A percentile compares a stretch with the other conserved stretches of the same genome.
phyloP scores from a whole-genome alignment of 495 filamentous ascomycete species.

The Penicillium riverlandense region DNA sequence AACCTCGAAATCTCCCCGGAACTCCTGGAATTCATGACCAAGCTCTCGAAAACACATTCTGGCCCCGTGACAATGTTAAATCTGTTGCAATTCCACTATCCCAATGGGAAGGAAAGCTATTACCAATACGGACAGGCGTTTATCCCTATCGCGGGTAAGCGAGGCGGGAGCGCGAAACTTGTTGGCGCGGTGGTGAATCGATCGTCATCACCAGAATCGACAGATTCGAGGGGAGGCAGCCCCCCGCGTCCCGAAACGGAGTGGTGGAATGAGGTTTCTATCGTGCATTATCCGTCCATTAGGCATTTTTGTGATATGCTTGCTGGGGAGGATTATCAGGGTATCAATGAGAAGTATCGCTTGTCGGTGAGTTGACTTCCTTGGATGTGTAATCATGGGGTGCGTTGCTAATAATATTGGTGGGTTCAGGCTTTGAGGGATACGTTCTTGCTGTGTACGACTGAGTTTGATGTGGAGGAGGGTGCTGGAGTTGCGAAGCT shows the following conservation, averaged over 20 bases:
- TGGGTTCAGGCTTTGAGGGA: conserved; percentile 42
- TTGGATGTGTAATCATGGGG: neutral
- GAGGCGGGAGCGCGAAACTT: conserved; percentile 55
- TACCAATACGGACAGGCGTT: conserved; percentile 54
- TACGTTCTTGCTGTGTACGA: conserved; percentile 57
- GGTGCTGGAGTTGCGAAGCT: too few relatives aligned
- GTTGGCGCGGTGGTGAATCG: conserved; percentile 49
- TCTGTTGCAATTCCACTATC: conserved; percentile 51
- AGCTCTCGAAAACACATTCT: conserved; percentile 15
- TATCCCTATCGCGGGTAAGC: conserved; percentile 41
- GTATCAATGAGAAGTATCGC: conserved; percentile 48
- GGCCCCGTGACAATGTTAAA: conserved; percentile 63
- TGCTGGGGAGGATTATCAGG: conserved; percentile 56
- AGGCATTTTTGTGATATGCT: conserved; percentile 59
- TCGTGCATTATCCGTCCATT: conserved; percentile 61
- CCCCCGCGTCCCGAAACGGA: conserved; percentile 14
- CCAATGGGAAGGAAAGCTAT: conserved; percentile 45
- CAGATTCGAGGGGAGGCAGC: conserved; percentile 15
- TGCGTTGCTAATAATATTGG: neutral
- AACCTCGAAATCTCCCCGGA: conserved; percentile 47
- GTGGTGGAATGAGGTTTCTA: conserved; percentile 52
- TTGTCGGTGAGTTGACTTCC: conserved; percentile 30
- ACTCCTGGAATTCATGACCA: conserved; percentile 43
- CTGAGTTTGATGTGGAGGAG: conserved; percentile 42
- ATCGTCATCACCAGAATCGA: neutral